phyloP scores from a whole-genome alignment of 1,139 yeast genomes.

The Yamadazyma mexicana region DNA sequence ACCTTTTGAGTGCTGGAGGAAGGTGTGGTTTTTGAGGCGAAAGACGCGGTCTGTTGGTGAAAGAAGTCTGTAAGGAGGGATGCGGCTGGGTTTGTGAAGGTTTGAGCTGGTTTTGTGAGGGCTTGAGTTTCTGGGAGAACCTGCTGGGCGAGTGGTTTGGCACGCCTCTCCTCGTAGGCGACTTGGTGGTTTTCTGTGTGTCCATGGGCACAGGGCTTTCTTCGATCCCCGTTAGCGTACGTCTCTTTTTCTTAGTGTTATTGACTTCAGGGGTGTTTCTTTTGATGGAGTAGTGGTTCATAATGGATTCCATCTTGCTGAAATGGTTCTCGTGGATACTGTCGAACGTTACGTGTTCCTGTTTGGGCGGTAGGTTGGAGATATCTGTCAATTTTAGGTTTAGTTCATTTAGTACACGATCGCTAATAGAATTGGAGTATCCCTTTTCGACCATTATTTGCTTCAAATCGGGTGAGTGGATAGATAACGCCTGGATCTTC shows the following conservation, averaged over 20 bases:
- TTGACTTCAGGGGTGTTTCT: slow-evolving; percentile 7
- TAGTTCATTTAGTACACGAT: slow-evolving; percentile 42
- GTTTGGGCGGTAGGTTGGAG: slow-evolving; percentile 5
- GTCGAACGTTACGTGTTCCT: slow-evolving; percentile 7
- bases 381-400: slow-evolving; percentile 26
- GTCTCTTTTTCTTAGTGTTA: slow-evolving; percentile 23
- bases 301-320: slow-evolving; percentile 43
- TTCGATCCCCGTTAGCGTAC: slow-evolving; percentile 34
- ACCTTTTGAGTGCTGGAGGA: not conserved
- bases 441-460: slow-evolving; percentile 40
- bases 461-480: slow-evolving; percentile 31
- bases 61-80: too few relatives aligned
- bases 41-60: not conserved
- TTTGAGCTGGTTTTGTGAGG: slow-evolving; percentile 1
- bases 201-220: slow-evolving; percentile 12
- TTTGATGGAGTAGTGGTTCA: slow-evolving; percentile 38
- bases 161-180: not conserved
- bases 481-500: slow-evolving; percentile 32
- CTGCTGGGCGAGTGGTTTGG: not conserved
- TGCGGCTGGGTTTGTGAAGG: slow-evolving; percentile 2
- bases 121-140: not conserved
- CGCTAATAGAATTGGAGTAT: slow-evolving; percentile 41
- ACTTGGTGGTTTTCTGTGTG: not conserved
- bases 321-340: slow-evolving; percentile 32
- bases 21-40: slow-evolving; percentile 1